Evolutionary conservation across 129 eudicot species (phyloP).

Genomic region (Chrysanthemum seticuspe): DNA sequence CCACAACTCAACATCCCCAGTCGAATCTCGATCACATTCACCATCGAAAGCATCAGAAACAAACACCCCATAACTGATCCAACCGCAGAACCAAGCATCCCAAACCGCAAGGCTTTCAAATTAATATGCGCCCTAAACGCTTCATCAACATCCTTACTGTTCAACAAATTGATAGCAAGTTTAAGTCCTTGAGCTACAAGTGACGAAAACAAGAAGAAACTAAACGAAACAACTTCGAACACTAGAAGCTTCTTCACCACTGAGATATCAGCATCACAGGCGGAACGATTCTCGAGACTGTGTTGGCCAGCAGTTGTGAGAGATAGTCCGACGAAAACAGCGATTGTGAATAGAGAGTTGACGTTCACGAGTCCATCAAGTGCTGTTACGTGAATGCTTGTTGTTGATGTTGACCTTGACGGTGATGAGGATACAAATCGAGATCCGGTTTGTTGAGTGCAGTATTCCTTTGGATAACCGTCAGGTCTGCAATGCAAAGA

Average conservation of each 20-base stretch:
- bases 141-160: slow-evolving; percentile 45
- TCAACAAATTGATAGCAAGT: slow-evolving; percentile 49
- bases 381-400: slow-evolving; percentile 63
- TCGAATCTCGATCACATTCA: slow-evolving; percentile 49
- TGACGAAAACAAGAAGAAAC: slow-evolving; percentile 55
- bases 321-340: slow-evolving; percentile 60
- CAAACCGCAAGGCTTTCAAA: slow-evolving; percentile 42
- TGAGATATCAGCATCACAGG: slow-evolving; percentile 41
- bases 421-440: no score
- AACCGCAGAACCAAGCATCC: slow-evolving; percentile 56
- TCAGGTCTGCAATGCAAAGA: no score
- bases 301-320: slow-evolving; percentile 44
- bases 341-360: slow-evolving; percentile 58
- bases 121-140: slow-evolving; percentile 44
- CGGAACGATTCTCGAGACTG: slow-evolving; percentile 38
- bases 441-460: no score
- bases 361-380: slow-evolving; percentile 57
- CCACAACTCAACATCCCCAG: slow-evolving; percentile 52
- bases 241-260: slow-evolving; percentile 47
- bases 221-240: slow-evolving; percentile 52
- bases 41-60: slow-evolving; percentile 59
- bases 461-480: no score
- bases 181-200: slow-evolving; percentile 58
- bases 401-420: slow-evolving; percentile 28
- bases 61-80: slow-evolving; percentile 58